Base-by-base conservation (phyloP, 106 monocot genomes). In the Dioscorea alata region DNA sequence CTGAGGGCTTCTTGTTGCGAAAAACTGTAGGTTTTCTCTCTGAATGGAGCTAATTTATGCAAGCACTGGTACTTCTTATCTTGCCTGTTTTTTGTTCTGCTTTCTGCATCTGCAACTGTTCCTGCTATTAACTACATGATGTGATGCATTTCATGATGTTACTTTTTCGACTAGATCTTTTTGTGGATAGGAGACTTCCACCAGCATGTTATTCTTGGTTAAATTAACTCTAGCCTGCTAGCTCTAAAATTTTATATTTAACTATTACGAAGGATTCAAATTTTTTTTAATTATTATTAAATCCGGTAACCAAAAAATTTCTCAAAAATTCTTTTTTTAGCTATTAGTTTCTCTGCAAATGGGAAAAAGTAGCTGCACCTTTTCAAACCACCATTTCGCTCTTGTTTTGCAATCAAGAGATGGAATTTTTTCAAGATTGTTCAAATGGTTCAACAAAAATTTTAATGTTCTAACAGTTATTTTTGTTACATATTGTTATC, bases 1-100 rank as follows among this genome's bases (percentile, higher is more conserved):
- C 94, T 5, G 83, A 94, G 63, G 88, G 81, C 57, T 85, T 94
- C 60, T 62, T 65, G 5, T 65, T 78, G 22, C 78, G 73, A 50
- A 77, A 74, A 77, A 31, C 23, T 74, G 94, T 94, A 81, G 15
- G 94, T 64, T 25, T 59, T 78, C 73, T 61, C 9, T 59, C 19
- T 19, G 23, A 0, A 60, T n/a, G 35, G 23, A 58, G 42, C 42
- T 74, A 19, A 16, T 54, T 54, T 16, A 8, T 54, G 15, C 15
- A 18, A 4, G 54, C 54, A 19, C 1, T 18, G 2, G 19, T 15
- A 54, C 54, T 54, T 54, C 19, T 3, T 4, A 16, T 54, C 19
- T 13, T 15, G 15, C 18, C 13, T 54, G 54, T 5, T 19, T 51
- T 12, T 51, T 12, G 17, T 51, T 51, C 18, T 54, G 18, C 18